phyloP scores from a whole-genome alignment of 352 stramenopile genomes.

The Phytophthora tubulina region DNA sequence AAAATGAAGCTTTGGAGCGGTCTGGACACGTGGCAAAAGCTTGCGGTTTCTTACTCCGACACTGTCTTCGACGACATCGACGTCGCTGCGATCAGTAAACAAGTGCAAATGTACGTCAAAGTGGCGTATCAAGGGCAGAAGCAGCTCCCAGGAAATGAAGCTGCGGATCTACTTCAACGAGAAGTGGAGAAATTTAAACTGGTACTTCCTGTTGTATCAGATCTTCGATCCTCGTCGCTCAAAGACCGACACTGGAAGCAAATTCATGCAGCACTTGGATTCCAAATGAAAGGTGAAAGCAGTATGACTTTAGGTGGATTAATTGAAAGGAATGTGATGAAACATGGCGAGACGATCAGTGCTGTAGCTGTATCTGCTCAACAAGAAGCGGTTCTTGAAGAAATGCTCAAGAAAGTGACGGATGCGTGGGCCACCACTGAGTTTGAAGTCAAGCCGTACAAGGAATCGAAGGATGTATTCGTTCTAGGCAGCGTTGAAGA shows the following conservation, averaged over 20 bases:
- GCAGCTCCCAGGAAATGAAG: conserved; percentile 88
- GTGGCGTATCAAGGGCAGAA: conserved; percentile 90
- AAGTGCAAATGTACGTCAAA: conserved; percentile 91
- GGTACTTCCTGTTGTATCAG: conserved; percentile 81
- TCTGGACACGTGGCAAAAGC: conserved; percentile 84
- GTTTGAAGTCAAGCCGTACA: conserved; percentile 94
- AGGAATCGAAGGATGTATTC: conserved; percentile 94
- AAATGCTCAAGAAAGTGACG: conserved; percentile 95
- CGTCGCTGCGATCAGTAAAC: conserved; percentile 85
- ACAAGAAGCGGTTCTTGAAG: conserved; percentile 92
- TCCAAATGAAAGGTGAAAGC: conserved; percentile 86
- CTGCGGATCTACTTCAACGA: conserved; percentile 77
- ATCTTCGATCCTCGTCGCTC: conserved; percentile 70
- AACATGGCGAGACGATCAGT: conserved; percentile 89
- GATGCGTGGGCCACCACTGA: conserved; percentile 90
- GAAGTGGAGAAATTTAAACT: conserved; percentile 93
- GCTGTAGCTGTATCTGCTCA: conserved; percentile 87
- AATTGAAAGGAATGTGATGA: conserved; percentile 90
- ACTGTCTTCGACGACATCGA: conserved; percentile 93
- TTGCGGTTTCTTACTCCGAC: conserved; percentile 80
- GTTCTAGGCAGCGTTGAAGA: conserved; percentile 94
- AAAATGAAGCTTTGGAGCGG: conserved; percentile 94
- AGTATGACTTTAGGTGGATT: conserved; percentile 87
- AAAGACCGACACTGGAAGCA: conserved; percentile 84
- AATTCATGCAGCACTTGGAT: conserved; percentile 85